Base-by-base conservation (phyloP, 306 rosid species). In the Vigna reflexopilosa region DNA sequence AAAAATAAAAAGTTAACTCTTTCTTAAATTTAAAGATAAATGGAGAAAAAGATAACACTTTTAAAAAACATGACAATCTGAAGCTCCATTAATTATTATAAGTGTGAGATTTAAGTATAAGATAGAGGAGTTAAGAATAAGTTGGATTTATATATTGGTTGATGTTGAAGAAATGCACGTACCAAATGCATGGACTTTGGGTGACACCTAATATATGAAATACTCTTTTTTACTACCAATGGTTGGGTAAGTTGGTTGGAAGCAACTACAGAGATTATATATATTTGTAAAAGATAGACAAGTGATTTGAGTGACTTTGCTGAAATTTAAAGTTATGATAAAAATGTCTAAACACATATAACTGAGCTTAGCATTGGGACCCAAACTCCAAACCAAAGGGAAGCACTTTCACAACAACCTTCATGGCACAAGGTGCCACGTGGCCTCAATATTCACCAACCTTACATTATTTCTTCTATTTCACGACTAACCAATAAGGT, bases 381-480 rank as follows among this genome's bases (percentile, higher is more conserved):
- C 65, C 64, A 20, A 58, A 56, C 40, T 71, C 22, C 48, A 73
- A 78, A 70, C 15, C 1, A 45, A 45, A 45, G 22, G 42, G 70
- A 76, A 73, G 47, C 57, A 73, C 49, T 48, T 49, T 77, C 34
- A 66, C 73, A 88, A 80, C 87, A 0, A 30, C 34, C 34, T 30
- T 30, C 34, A 30, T 30, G 28, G 2, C 28, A 26, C 3, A 26
- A 26, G 28, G 2, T 26, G 28, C 28, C 20, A 76, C 80, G 50
- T 30, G 76, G 66, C 70, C 80, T 64, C 22, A 59, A 76, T 50
- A 68, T 47, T 78, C 68, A 85, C 85, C 66, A 30, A 76, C 74
- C 73, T 48, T 40, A 0, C 1, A 3, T n/a, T 16, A 7, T 83
- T 82, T 75, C 59, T 75, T 77, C 79, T 4, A n/a, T 61, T 24